phyloP scores from a whole-genome alignment of 2,329 filamentous ascomycete species.

The Leptographium radiaticola region DNA sequence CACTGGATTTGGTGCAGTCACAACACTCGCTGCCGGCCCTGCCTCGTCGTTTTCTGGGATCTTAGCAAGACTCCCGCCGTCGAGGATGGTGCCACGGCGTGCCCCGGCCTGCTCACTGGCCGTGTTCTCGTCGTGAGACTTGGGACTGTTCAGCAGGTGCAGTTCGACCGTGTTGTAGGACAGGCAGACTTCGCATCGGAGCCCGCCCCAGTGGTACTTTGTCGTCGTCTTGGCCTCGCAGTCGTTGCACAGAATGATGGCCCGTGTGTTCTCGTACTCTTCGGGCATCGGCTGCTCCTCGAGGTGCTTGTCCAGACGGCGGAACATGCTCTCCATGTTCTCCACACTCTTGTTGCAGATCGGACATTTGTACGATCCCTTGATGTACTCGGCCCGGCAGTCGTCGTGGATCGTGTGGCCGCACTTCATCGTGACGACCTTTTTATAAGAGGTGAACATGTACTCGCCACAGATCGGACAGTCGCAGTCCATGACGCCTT shows the following conservation, averaged over 20 bases:
- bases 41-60: neutral
- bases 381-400: conserved; percentile 82
- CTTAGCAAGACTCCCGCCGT: neutral
- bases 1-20: neutral
- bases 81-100: neutral
- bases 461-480: conserved; percentile 96
- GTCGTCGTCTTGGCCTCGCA: conserved; percentile 80
- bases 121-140: conserved; percentile 16
- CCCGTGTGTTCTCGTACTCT: conserved; percentile 67
- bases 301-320: conserved; percentile 79
- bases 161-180: conserved; percentile 60
- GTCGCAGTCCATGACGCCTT: conserved; percentile 85
- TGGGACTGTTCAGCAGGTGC: conserved; percentile 37
- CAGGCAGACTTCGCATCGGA: conserved; percentile 68
- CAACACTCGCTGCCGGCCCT: neutral
- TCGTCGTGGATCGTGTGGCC: conserved; percentile 89
- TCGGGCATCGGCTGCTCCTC: conserved; percentile 81
- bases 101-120: conserved; percentile 8
- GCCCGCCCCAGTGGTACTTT: conserved; percentile 84
- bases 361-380: conserved; percentile 85
- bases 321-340: conserved; percentile 94
- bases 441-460: conserved; percentile 80
- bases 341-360: conserved; percentile 94
- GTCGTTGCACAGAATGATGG: conserved; percentile 86
- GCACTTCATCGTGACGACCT: conserved; percentile 88